Conservation (phyloP, 2,329 filamentous ascomycete genomes). For the Xylariaceae sp. region DNA sequence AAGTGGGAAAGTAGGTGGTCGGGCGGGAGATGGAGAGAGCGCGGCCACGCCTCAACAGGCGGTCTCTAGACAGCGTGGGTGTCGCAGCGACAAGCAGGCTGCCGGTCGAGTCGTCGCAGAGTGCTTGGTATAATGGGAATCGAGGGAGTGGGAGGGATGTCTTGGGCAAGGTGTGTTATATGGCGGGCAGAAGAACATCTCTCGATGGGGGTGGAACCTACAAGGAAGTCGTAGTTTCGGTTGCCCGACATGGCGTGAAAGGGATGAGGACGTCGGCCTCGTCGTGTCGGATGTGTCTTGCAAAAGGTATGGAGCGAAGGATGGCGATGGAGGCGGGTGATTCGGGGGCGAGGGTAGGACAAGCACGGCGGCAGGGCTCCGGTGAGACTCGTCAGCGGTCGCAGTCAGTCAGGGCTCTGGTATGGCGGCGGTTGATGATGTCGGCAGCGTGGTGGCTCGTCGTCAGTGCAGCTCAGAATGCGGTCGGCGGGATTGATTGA, state of each 20-base stretch:
- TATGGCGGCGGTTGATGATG: conserved; percentile 3
- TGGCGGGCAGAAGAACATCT: not conserved
- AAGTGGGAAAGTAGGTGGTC: too few relatives aligned
- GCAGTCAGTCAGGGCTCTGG: not conserved
- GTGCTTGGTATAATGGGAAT: too few relatives aligned
- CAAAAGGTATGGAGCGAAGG: not conserved
- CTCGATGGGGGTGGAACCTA: conserved; percentile 45
- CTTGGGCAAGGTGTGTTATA: not conserved
- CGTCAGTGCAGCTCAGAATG: not conserved
- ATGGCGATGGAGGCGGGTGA: too few relatives aligned
- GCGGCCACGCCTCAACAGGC: too few relatives aligned
- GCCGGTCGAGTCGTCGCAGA: too few relatives aligned
- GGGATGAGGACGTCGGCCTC: not conserved
- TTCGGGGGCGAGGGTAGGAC: too few relatives aligned
- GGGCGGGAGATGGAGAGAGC: too few relatives aligned
- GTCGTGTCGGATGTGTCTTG: conserved; percentile 10
- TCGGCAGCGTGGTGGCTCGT: not conserved
- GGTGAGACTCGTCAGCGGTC: not conserved
- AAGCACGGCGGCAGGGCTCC: too few relatives aligned
- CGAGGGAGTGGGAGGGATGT: not conserved
- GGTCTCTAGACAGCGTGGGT: too few relatives aligned
- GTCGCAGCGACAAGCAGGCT: too few relatives aligned
- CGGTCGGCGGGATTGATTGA: not conserved
- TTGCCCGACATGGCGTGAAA: conserved; percentile 74
- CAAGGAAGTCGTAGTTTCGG: conserved; percentile 98